Evolutionary conservation across 805 yeast species (phyloP).

Genomic region (Candida coquimbonensis): DNA sequence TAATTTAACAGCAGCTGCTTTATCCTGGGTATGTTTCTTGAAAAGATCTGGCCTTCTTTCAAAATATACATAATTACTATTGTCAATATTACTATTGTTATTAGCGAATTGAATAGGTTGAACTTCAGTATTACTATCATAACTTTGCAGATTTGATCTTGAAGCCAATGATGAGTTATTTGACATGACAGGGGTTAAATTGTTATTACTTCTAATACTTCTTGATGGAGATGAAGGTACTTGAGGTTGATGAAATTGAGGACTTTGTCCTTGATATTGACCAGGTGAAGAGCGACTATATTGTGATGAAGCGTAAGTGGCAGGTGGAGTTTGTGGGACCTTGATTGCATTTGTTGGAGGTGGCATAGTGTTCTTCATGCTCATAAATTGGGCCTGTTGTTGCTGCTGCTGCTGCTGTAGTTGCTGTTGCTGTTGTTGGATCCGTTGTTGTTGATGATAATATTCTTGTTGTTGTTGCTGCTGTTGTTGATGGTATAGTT

Average conservation of each 20-base stretch:
- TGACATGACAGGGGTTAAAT: slow-evolving; percentile 21
- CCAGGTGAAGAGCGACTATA: slow-evolving; percentile 19
- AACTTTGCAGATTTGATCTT: slow-evolving; percentile 7
- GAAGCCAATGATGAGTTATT: slow-evolving; percentile 20
- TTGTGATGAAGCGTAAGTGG: slow-evolving; percentile 9
- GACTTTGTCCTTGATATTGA: slow-evolving; percentile 11
- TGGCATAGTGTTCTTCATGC: slow-evolving; percentile 24
- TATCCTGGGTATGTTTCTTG: slow-evolving; percentile 25
- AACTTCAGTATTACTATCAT: slow-evolving; percentile 10
- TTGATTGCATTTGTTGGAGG: slow-evolving; percentile 21
- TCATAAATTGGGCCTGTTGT: slow-evolving; percentile 19
- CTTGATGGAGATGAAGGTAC: slow-evolving; percentile 28
- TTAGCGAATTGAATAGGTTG: slow-evolving; percentile 13
- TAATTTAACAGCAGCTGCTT: slow-evolving; percentile 47
- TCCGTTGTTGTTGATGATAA: slow-evolving; percentile 14
- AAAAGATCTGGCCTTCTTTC: slow-evolving; percentile 26
- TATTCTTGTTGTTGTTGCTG: slow-evolving; percentile 23
- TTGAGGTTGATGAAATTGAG: slow-evolving; percentile 17
- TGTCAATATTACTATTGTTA: slow-evolving; percentile 1
- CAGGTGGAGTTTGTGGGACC: slow-evolving; percentile 18
- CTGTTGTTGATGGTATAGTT: slow-evolving; percentile 26
- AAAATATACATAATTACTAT: slow-evolving; percentile 20
- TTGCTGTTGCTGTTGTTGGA: slow-evolving; percentile 12
- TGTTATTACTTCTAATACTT: slow-evolving; percentile 22
- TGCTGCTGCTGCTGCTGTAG: slow-evolving; percentile 18